Conservation (phyloP, 192 early-diverging fungal species). For the Coemansia sp. region DNA sequence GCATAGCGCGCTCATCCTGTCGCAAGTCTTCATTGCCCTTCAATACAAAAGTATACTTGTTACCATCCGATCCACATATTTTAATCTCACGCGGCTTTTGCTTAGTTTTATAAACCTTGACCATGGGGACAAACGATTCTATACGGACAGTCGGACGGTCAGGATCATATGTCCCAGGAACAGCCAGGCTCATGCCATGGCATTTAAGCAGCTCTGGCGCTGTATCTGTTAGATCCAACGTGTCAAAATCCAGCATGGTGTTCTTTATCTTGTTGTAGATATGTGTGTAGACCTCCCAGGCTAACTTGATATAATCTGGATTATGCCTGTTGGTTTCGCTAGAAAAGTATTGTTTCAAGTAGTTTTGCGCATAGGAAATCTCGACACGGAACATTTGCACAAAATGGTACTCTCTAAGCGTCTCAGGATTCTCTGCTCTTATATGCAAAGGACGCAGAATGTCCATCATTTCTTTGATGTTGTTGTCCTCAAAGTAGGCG, state of each 20-base stretch:
- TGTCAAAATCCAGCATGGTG: conserved; percentile 76
- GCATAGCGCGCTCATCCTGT: conserved; percentile 98
- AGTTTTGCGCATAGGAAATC: conserved; percentile 79
- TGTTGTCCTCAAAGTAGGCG: conserved; percentile 71
- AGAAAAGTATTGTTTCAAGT: conserved; percentile 66
- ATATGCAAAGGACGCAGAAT: conserved; percentile 83
- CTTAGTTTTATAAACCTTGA: conserved; percentile 86
- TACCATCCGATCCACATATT: conserved; percentile 82
- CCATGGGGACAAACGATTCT: conserved; percentile 68
- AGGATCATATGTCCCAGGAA: conserved; percentile 84
- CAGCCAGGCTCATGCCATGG: conserved; percentile 78
- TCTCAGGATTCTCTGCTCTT: conserved; percentile 68
- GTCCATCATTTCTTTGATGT: conserved; percentile 84
- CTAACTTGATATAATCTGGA: conserved; percentile 79
- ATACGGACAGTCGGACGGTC: conserved; percentile 81
- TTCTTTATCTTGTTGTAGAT: conserved; percentile 76
- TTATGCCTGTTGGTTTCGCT: conserved; percentile 58
- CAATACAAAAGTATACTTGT: conserved; percentile 81
- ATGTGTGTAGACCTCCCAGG: conserved; percentile 85
- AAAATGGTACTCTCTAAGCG: conserved; percentile 85
- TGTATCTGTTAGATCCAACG: conserved; percentile 77
- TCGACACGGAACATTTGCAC: conserved; percentile 86
- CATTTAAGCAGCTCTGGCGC: conserved; percentile 85
- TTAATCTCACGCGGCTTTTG: conserved; percentile 84
- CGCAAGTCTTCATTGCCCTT: conserved; percentile 97